Evolutionary conservation across 805 yeast genomes (phyloP).

Genomic region (Huiozyma naganishii): DNA sequence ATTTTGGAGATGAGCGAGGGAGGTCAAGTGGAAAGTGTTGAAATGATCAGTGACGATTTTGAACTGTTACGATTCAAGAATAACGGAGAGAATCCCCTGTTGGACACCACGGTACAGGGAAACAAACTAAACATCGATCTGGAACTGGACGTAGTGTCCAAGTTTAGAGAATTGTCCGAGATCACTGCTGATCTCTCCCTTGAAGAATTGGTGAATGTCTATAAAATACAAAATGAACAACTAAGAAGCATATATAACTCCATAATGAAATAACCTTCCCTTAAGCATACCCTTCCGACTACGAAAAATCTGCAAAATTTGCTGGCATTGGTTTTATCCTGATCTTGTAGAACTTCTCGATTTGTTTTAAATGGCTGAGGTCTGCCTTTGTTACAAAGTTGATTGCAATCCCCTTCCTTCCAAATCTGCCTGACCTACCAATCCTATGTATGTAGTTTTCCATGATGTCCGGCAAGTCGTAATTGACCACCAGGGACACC

Average conservation of each 20-base stretch:
- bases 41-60: slow-evolving; percentile 21
- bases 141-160: slow-evolving; percentile 17
- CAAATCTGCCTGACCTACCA: slow-evolving; percentile 98
- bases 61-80: slow-evolving; percentile 14
- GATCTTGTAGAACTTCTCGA: slow-evolving; percentile 82
- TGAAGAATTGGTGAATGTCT: slow-evolving; percentile 15
- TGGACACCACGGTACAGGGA: background rate
- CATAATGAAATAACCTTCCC: background rate
- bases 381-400: slow-evolving; percentile 84
- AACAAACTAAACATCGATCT: slow-evolving; percentile 11
- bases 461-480: slow-evolving; percentile 80
- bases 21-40: slow-evolving; percentile 12
- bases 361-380: slow-evolving; percentile 61
- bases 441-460: slow-evolving; percentile 96
- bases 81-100: background rate
- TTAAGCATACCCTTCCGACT: background rate
- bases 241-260: slow-evolving; percentile 11
- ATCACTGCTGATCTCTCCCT: slow-evolving; percentile 10
- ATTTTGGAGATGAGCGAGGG: slow-evolving; percentile 15
- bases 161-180: slow-evolving; percentile 13
- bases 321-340: slow-evolving; percentile 92
- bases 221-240: slow-evolving; percentile 21
- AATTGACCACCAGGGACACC: slow-evolving; percentile 88
- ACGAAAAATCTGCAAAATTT: slow-evolving; percentile 40
- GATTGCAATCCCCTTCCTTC: slow-evolving; percentile 96